Evolutionary conservation across 352 stramenopile genomes (phyloP).

Genomic region (Phytophthora nicotianae): DNA sequence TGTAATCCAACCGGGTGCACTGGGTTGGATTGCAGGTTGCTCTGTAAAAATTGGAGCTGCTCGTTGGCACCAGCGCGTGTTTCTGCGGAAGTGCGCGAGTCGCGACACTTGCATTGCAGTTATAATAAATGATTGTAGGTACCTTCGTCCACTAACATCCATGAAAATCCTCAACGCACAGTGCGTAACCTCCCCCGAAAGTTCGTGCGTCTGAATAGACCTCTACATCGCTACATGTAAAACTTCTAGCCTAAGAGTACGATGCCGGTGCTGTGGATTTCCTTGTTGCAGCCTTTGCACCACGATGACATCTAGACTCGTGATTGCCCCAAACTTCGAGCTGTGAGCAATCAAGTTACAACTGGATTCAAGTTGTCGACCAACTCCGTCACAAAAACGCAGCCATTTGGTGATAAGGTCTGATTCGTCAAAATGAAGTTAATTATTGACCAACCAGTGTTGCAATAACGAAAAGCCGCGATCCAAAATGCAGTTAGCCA

Average conservation of each 20-base stretch:
- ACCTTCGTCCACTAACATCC: conserved; percentile 15
- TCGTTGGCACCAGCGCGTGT: conserved; percentile 20
- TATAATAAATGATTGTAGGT: conserved; percentile 3
- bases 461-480: conserved; percentile 16
- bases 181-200: not conserved
- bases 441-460: conserved; percentile 15
- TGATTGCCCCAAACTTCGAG: not conserved
- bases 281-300: conserved; percentile 5
- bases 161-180: conserved; percentile 1
- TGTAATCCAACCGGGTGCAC: not conserved
- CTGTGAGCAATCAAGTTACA: conserved; percentile 9
- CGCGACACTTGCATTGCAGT: conserved; percentile 3
- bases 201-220: too few relatives aligned
- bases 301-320: too few relatives aligned
- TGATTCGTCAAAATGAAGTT: conserved; percentile 18
- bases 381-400: too few relatives aligned
- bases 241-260: not conserved
- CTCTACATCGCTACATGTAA: not conserved
- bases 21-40: too few relatives aligned
- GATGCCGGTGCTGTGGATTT: not conserved
- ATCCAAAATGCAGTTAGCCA: conserved; percentile 2
- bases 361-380: too few relatives aligned
- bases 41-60: not conserved
- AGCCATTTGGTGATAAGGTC: not conserved
- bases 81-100: conserved; percentile 19